Evolutionary conservation across 306 rosid species (phyloP), one percentile per base, ranked within the genome.

Genomic region (Cotoneaster glaucophyllus): DNA sequence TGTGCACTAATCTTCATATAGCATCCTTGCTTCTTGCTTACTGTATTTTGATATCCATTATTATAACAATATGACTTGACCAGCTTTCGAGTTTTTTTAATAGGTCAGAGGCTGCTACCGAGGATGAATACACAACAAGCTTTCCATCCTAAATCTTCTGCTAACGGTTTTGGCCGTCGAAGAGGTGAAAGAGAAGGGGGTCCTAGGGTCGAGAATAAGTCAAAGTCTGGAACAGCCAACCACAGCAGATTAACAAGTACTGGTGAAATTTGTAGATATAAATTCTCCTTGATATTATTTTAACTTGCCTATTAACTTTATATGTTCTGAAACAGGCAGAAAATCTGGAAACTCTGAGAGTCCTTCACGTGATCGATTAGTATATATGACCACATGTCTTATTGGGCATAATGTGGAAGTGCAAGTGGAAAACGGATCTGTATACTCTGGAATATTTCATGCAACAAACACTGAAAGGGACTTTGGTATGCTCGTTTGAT

Each of bases 391-490:
- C 43, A 73, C 96, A 54, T 88, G 92, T 83, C 86, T 89, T 77
- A 80, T 95, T 87, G 98, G 98, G 77, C 92, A 92, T n/a, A 93
- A 90, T 26, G 98, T 95, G 79, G 96, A 95, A 68, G 98, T 87
- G 78, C 98, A 89, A 87, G 90, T 92, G 83, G 90, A 90, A 85
- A 88, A 86, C 84, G 98, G 98, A 81, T 88, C 92, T 78, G 74
- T 86, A 68, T 95, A 90, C 88, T 85, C 93, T 77, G 98, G 98
- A 84, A 86, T 95, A 82, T 95, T 92, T 86, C 96, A 95, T 84
- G 89, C 95, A 67, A 84, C 92, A 73, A 85, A 85, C 69, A 62
- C 89, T 63, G 98, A 89, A 52, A 86, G 84, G 80, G 98, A 95
- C 75, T 90, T 89, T 85, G 99, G 99, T 92, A 92, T 65, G 88